Base-by-base conservation (phyloP, 192 early-diverging fungal species). In the Diversispora epigaea region DNA sequence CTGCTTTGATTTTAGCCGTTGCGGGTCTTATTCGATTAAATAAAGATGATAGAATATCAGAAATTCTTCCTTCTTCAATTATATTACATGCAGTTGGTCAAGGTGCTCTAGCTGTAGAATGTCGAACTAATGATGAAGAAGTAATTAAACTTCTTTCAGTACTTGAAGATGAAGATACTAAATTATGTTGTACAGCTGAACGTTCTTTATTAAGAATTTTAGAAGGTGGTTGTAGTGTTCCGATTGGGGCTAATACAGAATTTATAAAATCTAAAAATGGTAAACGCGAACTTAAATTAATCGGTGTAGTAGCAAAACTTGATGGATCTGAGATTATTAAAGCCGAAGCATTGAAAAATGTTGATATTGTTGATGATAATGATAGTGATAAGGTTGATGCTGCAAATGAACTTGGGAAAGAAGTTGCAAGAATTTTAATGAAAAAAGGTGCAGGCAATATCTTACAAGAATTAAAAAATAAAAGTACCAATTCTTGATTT, bases 171-270 rank as follows among this genome's bases (percentile, higher is more conserved):
- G 19, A 75, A 47, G 79, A 79, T 6, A 89, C 94, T 0, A 78
- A 89, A 43, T 64, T 95, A 25, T 78, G 86, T 55, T 95, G 93
- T 68, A 77, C 85, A 46, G 90, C 92, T 10, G 96, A 99, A 78
- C 93, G 95, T 14, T 82, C 89, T 46, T 86, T 96, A 75, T 95
- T 97, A 94, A 86, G 91, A 32, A 85, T 80, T 43, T 81, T 99
- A 25, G 94, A 99, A 83, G 97, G 97, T 47, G 97, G 97, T 4
- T 98, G 97, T 84, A 92, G 89, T 62, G 95, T 98, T 56, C 96
- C 97, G 4, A 90, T 98, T 74, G 97, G 96, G 44, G 95, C 96
- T 15, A 87, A 80, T 71, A 87, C 92, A 1, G 68, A 68, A 68
- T 90, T 87, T 82, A 70, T 79, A 68, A 80, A 44, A 22, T 49